Evolutionary conservation across 139 green algal genomes (phyloP), one percentile per base, ranked within the genome.

Genomic region (Micractinium sp.): DNA sequence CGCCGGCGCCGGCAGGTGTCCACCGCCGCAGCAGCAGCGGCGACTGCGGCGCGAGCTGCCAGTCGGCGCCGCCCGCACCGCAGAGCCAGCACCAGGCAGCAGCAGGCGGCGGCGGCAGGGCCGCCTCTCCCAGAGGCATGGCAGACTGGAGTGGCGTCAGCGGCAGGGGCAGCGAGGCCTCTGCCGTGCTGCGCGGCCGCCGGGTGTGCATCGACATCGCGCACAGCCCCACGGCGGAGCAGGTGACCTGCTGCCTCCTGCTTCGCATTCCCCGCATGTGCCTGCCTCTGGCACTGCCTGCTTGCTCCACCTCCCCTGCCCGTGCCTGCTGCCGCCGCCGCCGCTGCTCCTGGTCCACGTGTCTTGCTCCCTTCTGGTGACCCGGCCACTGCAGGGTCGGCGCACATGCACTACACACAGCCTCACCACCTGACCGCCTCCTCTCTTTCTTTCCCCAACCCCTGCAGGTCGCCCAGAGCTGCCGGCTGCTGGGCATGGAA

Each of bases 401-500:
- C n/a, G n/a, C 66, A 27, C 66, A 74, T 4, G 66, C 66, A 22
- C 22, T 74, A 29, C 66, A 23, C 12, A 22, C 66, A 74, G n/a
- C n/a, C 63, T 73, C 63, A 73, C n/a, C 63, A 25, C 20, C 20
- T 73, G 71, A n/a, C 19, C 35, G 71, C 76, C 39, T n/a, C 15
- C 36, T 23, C 76, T 33, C 38, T 12, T 56, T 56, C 7, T 56
- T 56, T 9, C 47, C 47, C 9, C 47, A 56, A 16, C 47, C 47
- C 1, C 0, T 71, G 71, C 89, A 92, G 88, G 74, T 92, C 12
- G 71, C 66, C 19, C 67, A 92, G 71, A 89, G 80, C 79, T 92
- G 90, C 88, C 25, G 22, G 53, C 73, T 79, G 86, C 69, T 88
- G 79, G 90, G 90, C 66, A 92, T 92, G 90, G 36, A 91, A 20